phyloP scores from a whole-genome alignment of 1,139 yeast species.

The Blastobotrys elegans region DNA sequence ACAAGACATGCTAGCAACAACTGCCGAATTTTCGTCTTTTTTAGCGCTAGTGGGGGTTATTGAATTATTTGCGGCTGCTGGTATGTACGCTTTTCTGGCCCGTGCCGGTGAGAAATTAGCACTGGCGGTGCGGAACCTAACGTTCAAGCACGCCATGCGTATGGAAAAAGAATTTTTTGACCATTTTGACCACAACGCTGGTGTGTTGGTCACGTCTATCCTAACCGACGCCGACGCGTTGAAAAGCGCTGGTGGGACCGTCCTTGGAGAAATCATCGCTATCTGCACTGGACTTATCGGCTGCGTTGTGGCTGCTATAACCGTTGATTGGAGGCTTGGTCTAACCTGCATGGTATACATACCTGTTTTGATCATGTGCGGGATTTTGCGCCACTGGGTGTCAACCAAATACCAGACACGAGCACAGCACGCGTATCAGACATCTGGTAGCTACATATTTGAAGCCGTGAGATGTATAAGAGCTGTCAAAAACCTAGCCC shows the following conservation, averaged over 20 bases:
- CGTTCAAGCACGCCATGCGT: slow-evolving; percentile 5
- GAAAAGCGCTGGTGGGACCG: slow-evolving; percentile 6
- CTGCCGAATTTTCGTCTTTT: background rate
- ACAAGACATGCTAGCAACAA: background rate
- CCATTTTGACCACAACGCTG: background rate
- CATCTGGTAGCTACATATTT: slow-evolving; percentile 3
- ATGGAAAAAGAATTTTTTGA: slow-evolving; percentile 10
- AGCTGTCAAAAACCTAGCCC: slow-evolving; percentile 2
- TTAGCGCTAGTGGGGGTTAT: slow-evolving; percentile 2
- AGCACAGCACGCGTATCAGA: slow-evolving; percentile 6
- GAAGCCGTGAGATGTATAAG: slow-evolving; percentile 7
- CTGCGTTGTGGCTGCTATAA: background rate
- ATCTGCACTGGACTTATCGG: background rate
- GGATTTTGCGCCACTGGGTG: slow-evolving; percentile 4
- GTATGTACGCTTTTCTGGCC: background rate
- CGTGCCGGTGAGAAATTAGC: slow-evolving; percentile 8
- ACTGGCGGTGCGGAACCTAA: background rate
- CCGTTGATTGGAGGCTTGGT: slow-evolving; percentile 10
- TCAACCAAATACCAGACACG: slow-evolving; percentile 2
- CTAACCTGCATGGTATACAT: slow-evolving; percentile 3
- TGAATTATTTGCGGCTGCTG: background rate
- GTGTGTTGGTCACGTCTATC: slow-evolving; percentile 1
- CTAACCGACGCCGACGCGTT: slow-evolving; percentile 3
- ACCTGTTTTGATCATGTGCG: slow-evolving; percentile 4
- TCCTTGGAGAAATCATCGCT: background rate